Base-by-base conservation (phyloP, 441 rosid genomes). In the Hura crepitans region DNA sequence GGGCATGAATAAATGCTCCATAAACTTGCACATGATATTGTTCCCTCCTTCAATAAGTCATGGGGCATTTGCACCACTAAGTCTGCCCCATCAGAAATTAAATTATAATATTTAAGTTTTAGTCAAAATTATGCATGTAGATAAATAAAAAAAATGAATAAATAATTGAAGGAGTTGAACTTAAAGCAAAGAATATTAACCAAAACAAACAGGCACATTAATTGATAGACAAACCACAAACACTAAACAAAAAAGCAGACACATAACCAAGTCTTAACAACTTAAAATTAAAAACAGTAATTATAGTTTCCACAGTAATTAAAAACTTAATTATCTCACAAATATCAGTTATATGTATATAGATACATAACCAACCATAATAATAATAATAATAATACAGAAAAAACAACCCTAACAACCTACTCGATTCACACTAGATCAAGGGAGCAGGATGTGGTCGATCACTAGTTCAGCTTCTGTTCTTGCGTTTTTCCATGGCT, bases 401-500 rank as follows among this genome's bases (percentile, higher is more conserved):
- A 64, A 56, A 39, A 66, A 39, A 66, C 55, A 46, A 46, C 65
- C 37, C 65, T 51, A 69, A 74, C 60, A 69, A 7, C 77, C 60
- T 74, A 65, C 73, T 33, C 76, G 47, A 37, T 51, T 50, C 22
- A 77, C 76, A 43, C 80, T 49, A 70, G 81, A 84, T 81, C 81
- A 56, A 76, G 70, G 79, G 65, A 82, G 79, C 85, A 80, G 85
- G 77, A 35, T 65, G 65, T 37, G 50, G 66, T 70, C 61, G 43
- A 8, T 20, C 67, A 12, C 70, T 56, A 33, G 72, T 73, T 74
- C 57, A 85, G 77, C 79, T 83, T 68, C 82, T 78, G 71, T 74
- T 85, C 85, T 82, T 83, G 86, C 83, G 72, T 71, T 87, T 85
- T 76, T 79, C 84, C 86, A 78, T 78, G 70, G 87, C 86, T 72